phyloP scores from a whole-genome alignment of 192 early-diverging fungal species.

The Gigaspora rosea region DNA sequence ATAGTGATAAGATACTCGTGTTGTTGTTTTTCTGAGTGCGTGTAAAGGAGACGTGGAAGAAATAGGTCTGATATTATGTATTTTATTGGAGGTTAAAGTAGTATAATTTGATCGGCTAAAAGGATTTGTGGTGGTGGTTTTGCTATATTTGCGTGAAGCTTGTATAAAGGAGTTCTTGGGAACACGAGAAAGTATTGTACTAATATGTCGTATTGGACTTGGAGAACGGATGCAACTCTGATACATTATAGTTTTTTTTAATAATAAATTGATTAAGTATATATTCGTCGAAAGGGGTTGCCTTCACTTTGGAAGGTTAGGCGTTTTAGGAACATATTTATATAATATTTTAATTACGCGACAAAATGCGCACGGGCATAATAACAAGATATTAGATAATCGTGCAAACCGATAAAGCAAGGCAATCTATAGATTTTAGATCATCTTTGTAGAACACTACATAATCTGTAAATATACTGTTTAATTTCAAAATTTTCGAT shows the following conservation, averaged over 20 bases:
- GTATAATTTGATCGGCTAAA: not conserved
- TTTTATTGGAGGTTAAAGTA: not conserved
- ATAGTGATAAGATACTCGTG: constrained; percentile 26
- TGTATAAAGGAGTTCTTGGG: not conserved
- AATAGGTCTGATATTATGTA: not conserved
- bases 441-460: no score
- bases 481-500: no score
- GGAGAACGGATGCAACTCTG: constrained; percentile 6
- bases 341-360: no score
- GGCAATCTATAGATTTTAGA: no score
- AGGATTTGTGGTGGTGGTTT: not conserved
- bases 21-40: not conserved
- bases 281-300: no score
- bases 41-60: not conserved
- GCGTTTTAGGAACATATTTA: no score
- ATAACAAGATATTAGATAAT: no score
- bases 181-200: not conserved
- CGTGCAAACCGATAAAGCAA: no score
- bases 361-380: no score
- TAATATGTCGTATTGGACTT: constrained; percentile 1
- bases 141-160: not conserved
- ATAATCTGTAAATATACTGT: no score
- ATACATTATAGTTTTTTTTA: constrained; percentile 4
- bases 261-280: no score
- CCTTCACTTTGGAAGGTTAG: no score